These are phyloP conservation scores for Colletotrichum truncatum DNA, from an alignment of 2,329 filamentous ascomycete species.

Conservation along the genomic window DNA sequence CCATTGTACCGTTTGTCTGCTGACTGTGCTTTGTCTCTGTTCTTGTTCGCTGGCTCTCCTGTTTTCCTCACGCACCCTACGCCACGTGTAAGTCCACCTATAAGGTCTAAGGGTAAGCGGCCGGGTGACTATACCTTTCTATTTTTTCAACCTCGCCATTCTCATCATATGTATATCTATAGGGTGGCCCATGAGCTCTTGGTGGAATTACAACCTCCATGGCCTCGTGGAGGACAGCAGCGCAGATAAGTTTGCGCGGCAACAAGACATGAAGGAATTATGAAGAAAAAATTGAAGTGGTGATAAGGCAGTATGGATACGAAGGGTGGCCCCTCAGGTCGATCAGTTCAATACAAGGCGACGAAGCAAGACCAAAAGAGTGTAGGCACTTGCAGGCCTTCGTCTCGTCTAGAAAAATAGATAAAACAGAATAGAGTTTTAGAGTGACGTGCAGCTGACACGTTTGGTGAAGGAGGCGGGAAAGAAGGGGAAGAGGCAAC, in stretches of 20 bases:
- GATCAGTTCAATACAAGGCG: not conserved
- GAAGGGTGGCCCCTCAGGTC: not conserved
- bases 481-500: conserved; percentile 7
- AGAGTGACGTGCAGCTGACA: conserved; percentile 30
- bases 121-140: conserved; percentile 18
- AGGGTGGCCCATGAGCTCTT: conserved; percentile 29
- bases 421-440: conserved; percentile 28
- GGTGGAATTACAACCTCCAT: conserved; percentile 33
- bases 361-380: conserved; percentile 17
- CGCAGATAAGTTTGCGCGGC: conserved; percentile 11
- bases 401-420: conserved; percentile 23
- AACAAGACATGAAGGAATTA: conserved; percentile 26
- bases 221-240: conserved; percentile 23
- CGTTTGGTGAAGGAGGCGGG: conserved; percentile 29
- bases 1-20: conserved; percentile 33
- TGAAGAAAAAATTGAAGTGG: not conserved
- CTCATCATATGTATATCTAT: conserved; percentile 32
- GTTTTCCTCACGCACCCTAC: conserved; percentile 10
- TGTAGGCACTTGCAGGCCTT: conserved; percentile 18
- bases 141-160: conserved; percentile 30
- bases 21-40: conserved; percentile 17
- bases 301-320: conserved; percentile 13
- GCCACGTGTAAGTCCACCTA: not conserved
- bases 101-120: not conserved
- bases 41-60: not conserved